Evolutionary conservation across 306 rosid genomes (phyloP), one percentile per base, ranked within the genome.

Genomic region (Citrullus mucosospermus): DNA sequence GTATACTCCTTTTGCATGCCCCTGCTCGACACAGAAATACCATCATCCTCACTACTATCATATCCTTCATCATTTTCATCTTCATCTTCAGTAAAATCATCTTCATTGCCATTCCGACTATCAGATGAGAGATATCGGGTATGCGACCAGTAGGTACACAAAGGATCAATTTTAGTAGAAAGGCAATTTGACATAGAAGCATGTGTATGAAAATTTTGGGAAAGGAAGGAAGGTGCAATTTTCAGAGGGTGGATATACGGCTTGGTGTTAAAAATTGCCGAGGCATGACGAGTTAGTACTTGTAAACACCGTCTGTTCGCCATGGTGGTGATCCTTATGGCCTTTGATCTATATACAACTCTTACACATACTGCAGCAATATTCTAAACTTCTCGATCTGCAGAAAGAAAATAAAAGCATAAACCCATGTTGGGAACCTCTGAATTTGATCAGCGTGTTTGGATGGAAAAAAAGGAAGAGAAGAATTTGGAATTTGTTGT

Each of bases 251-350:
- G 88, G 11, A 74, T 66, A 69, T 84, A 62, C 6, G 89, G 75
- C 78, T 62, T 82, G 69, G 69, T 48, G 56, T 80, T 82, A 89
- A 89, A 81, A 56, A 86, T 69, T 43, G 90, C 58, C 0, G 88
- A 77, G 50, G 92, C 86, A 71, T 81, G 88, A 76, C 92, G 90
- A 9, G 85, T 83, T 65, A 91, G 78, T 50, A 87, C 72, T 61
- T 84, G 89, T 79, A 92, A 83, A 77, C 85, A 85, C 88, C 97
- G 91, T 79, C 90, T 86, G 83, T 78, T 83, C 51, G 92, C 96
- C 98, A 93, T 93, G 76, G 79, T 15, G 46, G 56, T 54, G 16
- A 34, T 54, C 34, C 54, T 67, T 53, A 17, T 63, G 22, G 41
- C 76, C 39, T 46, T 14, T 3, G 22, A 71, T 48, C 18, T 46